These are phyloP conservation scores for Fusarium siculi DNA, from an alignment of 2,329 filamentous ascomycete species.

Conservation along the genomic window DNA sequence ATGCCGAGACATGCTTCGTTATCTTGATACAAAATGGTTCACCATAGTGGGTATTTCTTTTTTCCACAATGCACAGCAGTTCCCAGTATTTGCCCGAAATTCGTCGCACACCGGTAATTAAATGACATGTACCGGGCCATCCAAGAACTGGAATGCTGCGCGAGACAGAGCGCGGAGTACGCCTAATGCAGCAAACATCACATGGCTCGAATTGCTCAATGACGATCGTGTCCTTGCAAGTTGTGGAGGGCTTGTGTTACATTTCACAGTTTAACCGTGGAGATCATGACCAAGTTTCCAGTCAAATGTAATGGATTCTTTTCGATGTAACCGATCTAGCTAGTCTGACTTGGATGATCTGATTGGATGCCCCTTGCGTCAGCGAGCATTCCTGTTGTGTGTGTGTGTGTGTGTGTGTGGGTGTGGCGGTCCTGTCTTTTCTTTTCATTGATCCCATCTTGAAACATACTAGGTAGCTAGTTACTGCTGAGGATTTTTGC, in stretches of 20 bases:
- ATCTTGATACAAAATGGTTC: background rate
- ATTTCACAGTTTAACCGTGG: conserved; percentile 3
- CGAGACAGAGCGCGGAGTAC: background rate
- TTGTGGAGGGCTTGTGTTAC: conserved; percentile 12
- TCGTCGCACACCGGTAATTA: conserved; percentile 14
- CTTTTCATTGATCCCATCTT: background rate
- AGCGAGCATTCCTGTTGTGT: conserved; percentile 16
- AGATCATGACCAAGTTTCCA: conserved; percentile 3
- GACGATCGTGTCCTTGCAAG: conserved; percentile 4
- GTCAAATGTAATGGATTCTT: background rate
- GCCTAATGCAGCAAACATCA: conserved; percentile 13
- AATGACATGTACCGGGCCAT: background rate
- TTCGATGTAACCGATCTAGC: conserved; percentile 13
- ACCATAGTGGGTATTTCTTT: background rate
- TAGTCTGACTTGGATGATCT: conserved; percentile 19
- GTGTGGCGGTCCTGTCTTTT: conserved; percentile 7
- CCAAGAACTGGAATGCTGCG: background rate
- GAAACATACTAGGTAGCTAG: background rate
- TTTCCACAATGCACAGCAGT: background rate
- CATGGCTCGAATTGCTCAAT: background rate
- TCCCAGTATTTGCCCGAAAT: conserved; percentile 7
- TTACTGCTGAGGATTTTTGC: background rate
- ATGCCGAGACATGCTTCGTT: background rate
- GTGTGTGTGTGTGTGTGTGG: background rate
- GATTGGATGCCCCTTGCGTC: background rate